phyloP scores from a whole-genome alignment of 2,329 filamentous ascomycete species.

The Colletotrichum simmondsii region DNA sequence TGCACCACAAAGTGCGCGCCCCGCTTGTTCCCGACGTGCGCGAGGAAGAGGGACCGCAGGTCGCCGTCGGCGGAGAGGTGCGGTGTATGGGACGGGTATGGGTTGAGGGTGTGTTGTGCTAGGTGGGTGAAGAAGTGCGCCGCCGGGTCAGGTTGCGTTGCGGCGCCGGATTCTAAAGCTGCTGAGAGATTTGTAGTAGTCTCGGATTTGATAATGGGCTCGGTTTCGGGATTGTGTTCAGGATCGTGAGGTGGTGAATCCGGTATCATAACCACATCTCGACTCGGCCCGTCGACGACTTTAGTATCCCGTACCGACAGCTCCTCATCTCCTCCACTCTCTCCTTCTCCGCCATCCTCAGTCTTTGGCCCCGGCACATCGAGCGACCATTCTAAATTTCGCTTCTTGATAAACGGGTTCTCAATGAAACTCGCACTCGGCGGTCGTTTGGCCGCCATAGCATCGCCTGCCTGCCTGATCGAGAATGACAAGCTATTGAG shows the following conservation, averaged over 20 bases:
- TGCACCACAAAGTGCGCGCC: slow-evolving; percentile 75
- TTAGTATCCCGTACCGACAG: too few relatives aligned
- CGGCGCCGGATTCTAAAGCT: slow-evolving; percentile 52
- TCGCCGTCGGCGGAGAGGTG: slow-evolving; percentile 44
- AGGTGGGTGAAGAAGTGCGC: slow-evolving; percentile 50
- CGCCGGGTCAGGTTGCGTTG: slow-evolving; percentile 51
- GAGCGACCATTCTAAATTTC: slow-evolving; percentile 56
- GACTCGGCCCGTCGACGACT: not conserved
- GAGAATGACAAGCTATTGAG: not conserved
- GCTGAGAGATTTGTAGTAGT: slow-evolving; percentile 38
- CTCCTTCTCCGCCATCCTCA: not conserved
- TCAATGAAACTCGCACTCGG: slow-evolving; percentile 48
- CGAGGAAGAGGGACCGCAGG: slow-evolving; percentile 43
- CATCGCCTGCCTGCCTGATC: not conserved
- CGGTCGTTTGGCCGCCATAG: slow-evolving; percentile 45
- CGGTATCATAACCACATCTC: not conserved
- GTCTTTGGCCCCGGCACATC: slow-evolving; percentile 34
- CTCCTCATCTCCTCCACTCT: not conserved
- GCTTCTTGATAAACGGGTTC: slow-evolving; percentile 60
- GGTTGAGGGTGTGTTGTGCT: slow-evolving; percentile 37
- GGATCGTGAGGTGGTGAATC: not conserved
- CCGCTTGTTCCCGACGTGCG: slow-evolving; percentile 40
- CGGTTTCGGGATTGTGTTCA: not conserved
- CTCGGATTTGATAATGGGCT: too few relatives aligned
- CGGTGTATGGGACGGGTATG: slow-evolving; percentile 39